Evolutionary conservation across 2,329 filamentous ascomycete genomes (phyloP).

Genomic region (Leptographium wingfieldii): DNA sequence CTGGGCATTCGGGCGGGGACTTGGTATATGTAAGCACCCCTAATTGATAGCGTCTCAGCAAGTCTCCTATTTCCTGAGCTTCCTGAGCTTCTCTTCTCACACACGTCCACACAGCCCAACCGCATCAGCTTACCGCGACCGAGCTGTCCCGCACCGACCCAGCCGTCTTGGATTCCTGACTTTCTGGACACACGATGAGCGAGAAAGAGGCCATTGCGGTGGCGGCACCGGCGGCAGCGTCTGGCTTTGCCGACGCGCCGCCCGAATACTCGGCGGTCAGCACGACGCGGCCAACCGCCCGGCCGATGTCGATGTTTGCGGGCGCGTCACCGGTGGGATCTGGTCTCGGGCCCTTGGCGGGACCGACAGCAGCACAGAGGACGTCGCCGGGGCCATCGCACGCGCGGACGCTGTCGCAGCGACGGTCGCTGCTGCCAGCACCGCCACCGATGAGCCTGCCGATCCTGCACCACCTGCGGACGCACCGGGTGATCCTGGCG

Average conservation of each 20-base stretch:
- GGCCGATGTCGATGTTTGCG: neutral
- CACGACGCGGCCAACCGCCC: neutral
- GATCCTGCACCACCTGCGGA: conserved; percentile 61
- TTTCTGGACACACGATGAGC: conserved; percentile 2
- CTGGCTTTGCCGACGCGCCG: conserved; percentile 25
- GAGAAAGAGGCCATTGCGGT: conserved; percentile 1
- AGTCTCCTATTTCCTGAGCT: too few species aligned
- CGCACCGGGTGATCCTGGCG: conserved; percentile 75
- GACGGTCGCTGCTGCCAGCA: conserved; percentile 28
- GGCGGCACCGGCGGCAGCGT: neutral
- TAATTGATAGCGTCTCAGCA: too few species aligned
- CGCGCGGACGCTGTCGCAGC: conserved; percentile 13
- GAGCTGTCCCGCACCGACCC: too few species aligned
- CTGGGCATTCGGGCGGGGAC: too few species aligned
- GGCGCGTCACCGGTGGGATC: too few species aligned
- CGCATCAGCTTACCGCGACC: too few species aligned
- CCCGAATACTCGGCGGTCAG: conserved; percentile 26
- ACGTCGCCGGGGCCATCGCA: neutral
- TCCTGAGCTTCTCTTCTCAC: too few species aligned
- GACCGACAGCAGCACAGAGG: too few species aligned
- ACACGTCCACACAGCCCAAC: too few species aligned
- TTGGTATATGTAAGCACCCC: too few species aligned
- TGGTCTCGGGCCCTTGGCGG: too few species aligned
- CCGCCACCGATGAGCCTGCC: conserved; percentile 66
- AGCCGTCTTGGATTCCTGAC: neutral